phyloP scores from a whole-genome alignment of 495 filamentous ascomycete genomes.

The Aspergillus olivimuriae region DNA sequence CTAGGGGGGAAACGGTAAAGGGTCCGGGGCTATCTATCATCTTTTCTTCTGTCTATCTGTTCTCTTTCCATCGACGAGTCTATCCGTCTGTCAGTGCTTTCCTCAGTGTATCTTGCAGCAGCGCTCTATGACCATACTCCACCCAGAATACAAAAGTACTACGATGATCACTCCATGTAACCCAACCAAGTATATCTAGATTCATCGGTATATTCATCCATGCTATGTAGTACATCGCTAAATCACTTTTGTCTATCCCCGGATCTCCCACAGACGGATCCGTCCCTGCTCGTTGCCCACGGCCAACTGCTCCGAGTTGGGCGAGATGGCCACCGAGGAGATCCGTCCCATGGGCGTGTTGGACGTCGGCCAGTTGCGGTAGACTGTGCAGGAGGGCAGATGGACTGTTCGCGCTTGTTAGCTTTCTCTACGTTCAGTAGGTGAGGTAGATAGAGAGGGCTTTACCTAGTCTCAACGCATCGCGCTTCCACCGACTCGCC shows the following conservation, averaged over 20 bases:
- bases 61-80: no score
- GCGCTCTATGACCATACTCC: no score
- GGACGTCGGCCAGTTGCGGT: slow-evolving; percentile 91
- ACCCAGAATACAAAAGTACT: no score
- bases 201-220: neutral
- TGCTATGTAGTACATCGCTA: no score
- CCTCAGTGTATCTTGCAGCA: no score
- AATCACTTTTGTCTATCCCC: slow-evolving; percentile 24
- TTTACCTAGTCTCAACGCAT: slow-evolving; percentile 69
- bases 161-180: no score
- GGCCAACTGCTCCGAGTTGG: slow-evolving; percentile 62
- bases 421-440: neutral
- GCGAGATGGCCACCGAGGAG: slow-evolving; percentile 71
- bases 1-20: no score
- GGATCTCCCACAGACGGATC: slow-evolving; percentile 82
- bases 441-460: slow-evolving; percentile 3
- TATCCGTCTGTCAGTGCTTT: no score
- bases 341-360: slow-evolving; percentile 85
- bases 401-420: slow-evolving; percentile 51
- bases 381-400: slow-evolving; percentile 86
- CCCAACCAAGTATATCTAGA: no score
- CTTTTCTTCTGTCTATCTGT: no score
- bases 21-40: no score
- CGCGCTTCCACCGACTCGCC: slow-evolving; percentile 76
- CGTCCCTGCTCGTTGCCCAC: slow-evolving; percentile 83